Evolutionary conservation across 139 green algal species (phyloP).

Genomic region (Chlamydomonas asymmetrica): DNA sequence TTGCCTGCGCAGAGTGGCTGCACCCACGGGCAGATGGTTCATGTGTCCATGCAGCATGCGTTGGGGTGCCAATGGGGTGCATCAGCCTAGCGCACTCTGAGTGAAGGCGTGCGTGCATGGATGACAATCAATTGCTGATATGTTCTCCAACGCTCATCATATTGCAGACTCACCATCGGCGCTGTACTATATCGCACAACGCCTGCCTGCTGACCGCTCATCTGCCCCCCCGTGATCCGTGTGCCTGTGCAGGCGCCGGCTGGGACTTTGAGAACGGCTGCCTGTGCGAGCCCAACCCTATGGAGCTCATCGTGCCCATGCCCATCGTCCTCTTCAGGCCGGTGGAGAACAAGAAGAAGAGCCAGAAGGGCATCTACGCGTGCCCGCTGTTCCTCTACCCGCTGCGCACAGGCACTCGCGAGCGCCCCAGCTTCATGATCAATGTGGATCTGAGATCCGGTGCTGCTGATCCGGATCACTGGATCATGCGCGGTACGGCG

Average conservation of each 20-base stretch:
- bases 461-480: slow-evolving; percentile 74
- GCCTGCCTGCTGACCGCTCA: no score
- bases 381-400: slow-evolving; percentile 88
- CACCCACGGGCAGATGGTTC: no score
- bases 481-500: slow-evolving; percentile 79
- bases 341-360: slow-evolving; percentile 83
- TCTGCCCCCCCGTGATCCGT: no score
- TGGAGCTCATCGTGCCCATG: slow-evolving; percentile 90
- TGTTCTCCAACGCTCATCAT: no score
- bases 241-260: slow-evolving; percentile 51
- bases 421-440: slow-evolving; percentile 83
- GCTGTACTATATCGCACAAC: no score
- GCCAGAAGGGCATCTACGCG: slow-evolving; percentile 64
- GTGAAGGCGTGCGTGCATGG: no score
- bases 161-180: no score
- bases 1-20: no score
- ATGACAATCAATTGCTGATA: no score
- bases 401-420: slow-evolving; percentile 73
- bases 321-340: slow-evolving; percentile 86
- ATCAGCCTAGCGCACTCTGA: no score
- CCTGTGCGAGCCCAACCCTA: slow-evolving; percentile 83
- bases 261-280: slow-evolving; percentile 83
- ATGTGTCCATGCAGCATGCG: no score
- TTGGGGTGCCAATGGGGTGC: no score
- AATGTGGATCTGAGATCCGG: slow-evolving; percentile 76